Conservation (phyloP, 2,329 filamentous ascomycete species). For the Phialophora tarda region DNA sequence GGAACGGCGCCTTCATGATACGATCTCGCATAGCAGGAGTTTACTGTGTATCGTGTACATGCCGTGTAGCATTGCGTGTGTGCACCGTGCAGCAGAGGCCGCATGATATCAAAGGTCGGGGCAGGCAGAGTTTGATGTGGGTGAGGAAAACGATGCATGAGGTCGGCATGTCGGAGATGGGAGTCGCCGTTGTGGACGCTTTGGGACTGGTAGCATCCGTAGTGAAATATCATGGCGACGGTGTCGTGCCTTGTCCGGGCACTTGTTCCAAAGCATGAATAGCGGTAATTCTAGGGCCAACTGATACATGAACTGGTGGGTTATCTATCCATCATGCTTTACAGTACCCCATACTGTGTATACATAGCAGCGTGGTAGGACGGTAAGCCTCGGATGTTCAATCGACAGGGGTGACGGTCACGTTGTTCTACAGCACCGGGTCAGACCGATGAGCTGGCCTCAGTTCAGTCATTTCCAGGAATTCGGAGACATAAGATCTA, state of each 20-base stretch:
- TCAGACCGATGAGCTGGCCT: not conserved
- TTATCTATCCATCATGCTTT: not conserved
- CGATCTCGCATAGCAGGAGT: too few relatives aligned
- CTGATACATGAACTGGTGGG: not conserved
- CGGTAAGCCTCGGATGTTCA: not conserved
- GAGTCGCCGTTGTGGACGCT: not conserved
- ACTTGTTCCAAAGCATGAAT: not conserved
- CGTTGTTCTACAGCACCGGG: not conserved
- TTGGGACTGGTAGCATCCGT: conserved; percentile 5
- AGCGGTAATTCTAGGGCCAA: not conserved
- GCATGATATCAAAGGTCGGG: not conserved
- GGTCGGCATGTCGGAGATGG: conserved; percentile 6
- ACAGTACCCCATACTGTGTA: not conserved
- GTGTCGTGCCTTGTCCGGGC: conserved; percentile 2
- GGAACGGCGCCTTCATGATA: too few relatives aligned
- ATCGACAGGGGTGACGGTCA: not conserved
- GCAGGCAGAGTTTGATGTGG: not conserved
- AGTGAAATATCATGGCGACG: not conserved
- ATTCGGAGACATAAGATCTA: not conserved
- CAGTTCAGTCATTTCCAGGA: not conserved
- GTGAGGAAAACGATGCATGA: not conserved
- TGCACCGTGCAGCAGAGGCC: not conserved
- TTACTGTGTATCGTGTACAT: too few relatives aligned
- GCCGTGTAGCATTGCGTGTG: too few relatives aligned
- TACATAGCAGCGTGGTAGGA: too few relatives aligned